Conservation (phyloP, 2,329 filamentous ascomycete genomes). For the Ophiosphaerella narmari region DNA sequence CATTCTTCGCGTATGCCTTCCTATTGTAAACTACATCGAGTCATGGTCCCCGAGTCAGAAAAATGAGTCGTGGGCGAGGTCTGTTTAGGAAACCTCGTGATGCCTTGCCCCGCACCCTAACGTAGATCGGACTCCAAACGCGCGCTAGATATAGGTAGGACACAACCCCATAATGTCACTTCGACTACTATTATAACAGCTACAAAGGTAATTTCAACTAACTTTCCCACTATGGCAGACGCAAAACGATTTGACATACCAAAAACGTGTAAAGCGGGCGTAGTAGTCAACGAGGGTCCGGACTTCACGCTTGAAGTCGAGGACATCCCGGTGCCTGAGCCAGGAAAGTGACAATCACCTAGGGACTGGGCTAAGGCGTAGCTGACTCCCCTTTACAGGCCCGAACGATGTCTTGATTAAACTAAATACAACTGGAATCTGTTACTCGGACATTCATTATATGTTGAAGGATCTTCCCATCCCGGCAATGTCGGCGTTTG, state of each 20-base stretch:
- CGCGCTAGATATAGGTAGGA: too few species aligned
- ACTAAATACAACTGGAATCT: conserved; percentile 61
- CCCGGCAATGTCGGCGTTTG: conserved; percentile 40
- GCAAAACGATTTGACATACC: conserved; percentile 41
- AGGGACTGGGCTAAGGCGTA: not conserved
- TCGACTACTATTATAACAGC: too few species aligned
- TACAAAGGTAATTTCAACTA: too few species aligned
- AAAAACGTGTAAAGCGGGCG: conserved; percentile 54
- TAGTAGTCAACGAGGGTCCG: conserved; percentile 55
- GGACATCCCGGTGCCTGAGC: conserved; percentile 52
- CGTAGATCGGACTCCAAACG: too few species aligned
- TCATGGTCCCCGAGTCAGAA: too few species aligned
- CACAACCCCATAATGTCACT: too few species aligned
- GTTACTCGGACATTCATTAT: conserved; percentile 61
- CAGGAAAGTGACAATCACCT: conserved; percentile 35
- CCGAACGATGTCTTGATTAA: conserved; percentile 60
- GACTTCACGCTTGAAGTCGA: conserved; percentile 52
- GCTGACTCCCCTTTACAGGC: conserved; percentile 29
- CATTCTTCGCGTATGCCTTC: too few species aligned
- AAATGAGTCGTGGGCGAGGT: too few species aligned
- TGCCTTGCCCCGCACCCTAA: too few species aligned
- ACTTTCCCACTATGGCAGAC: not conserved
- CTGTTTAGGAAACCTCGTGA: too few species aligned
- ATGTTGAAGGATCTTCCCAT: conserved; percentile 57
- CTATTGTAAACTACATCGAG: too few species aligned